phyloP scores from a whole-genome alignment of 352 stramenopile genomes.

The Phytopythium boreale region DNA sequence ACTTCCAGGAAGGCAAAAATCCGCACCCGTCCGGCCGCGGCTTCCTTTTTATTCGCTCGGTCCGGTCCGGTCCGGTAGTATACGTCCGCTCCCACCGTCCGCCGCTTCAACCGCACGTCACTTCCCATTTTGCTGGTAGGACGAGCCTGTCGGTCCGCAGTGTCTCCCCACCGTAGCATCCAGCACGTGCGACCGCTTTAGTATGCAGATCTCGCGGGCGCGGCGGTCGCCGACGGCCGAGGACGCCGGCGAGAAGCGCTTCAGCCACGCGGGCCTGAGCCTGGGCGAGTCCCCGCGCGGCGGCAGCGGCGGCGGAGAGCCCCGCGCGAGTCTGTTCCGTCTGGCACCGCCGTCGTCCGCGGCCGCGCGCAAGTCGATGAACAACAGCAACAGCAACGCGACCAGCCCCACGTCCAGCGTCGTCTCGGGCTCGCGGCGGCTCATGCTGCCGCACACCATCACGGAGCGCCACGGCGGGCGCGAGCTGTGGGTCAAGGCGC shows the following conservation, averaged over 20 bases:
- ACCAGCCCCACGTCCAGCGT: constrained; percentile 1
- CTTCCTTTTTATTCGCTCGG: too few relatives aligned
- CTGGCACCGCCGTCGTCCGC: constrained; percentile 2
- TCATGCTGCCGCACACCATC: constrained; percentile 74
- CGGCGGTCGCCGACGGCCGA: constrained; percentile 3
- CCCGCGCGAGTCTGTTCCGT: constrained; percentile 8
- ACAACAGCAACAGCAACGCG: constrained; percentile 5
- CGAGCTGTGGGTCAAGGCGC: constrained; percentile 76
- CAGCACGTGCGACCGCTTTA: too few relatives aligned
- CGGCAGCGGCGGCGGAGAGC: constrained; percentile 3
- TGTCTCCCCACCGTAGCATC: too few relatives aligned
- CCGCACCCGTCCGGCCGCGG: too few relatives aligned
- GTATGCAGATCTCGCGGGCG: constrained; percentile 1
- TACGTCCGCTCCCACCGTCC: too few relatives aligned
- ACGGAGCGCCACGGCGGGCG: constrained; percentile 65
- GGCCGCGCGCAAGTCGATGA: neutral
- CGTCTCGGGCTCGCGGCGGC: neutral
- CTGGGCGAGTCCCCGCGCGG: constrained; percentile 10
- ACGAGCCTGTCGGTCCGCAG: too few relatives aligned
- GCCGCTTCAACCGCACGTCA: too few relatives aligned
- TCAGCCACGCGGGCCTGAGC: constrained; percentile 5
- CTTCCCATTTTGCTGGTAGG: too few relatives aligned
- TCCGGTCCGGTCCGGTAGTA: too few relatives aligned
- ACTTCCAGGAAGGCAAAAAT: too few relatives aligned
- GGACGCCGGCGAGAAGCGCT: neutral